Conservation (phyloP, 768 basidiomycete genomes). For the Terana coerulea region DNA sequence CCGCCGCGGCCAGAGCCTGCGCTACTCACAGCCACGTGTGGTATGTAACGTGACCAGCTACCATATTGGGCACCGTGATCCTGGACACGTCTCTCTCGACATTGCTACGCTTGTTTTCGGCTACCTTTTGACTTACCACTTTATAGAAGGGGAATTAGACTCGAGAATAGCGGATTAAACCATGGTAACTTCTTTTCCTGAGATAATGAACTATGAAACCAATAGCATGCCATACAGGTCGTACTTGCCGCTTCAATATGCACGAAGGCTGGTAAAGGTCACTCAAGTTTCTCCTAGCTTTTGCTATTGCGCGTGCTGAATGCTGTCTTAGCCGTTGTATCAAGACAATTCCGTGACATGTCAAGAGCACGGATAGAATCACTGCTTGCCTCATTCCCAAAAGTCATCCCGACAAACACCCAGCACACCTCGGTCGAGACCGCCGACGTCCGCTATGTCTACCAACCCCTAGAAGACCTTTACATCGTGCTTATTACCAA, state of each 20-base stretch:
- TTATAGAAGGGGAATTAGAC: too few species aligned
- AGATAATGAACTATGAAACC: too few species aligned
- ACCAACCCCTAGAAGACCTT: constrained; percentile 93
- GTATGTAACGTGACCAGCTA: too few species aligned
- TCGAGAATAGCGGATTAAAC: too few species aligned
- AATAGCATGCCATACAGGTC: too few species aligned
- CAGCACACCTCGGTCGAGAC: constrained; percentile 98
- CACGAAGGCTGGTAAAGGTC: constrained; percentile 91
- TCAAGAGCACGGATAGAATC: constrained; percentile 90
- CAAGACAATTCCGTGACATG: constrained; percentile 95
- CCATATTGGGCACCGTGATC: too few species aligned
- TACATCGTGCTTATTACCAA: constrained; percentile 98
- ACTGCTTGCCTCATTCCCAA: constrained; percentile 94
- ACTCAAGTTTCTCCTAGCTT: constrained; percentile 20
- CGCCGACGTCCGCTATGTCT: constrained; percentile 92
- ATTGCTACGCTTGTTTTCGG: too few species aligned
- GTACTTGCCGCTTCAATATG: constrained; percentile 94
- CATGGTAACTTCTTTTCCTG: too few species aligned
- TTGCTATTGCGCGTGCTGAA: background rate
- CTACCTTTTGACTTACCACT: too few species aligned
- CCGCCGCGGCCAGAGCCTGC: too few species aligned
- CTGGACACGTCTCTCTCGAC: too few species aligned
- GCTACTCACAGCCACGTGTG: too few species aligned
- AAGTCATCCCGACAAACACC: constrained; percentile 90
- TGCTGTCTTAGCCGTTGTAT: constrained; percentile 71